Evolutionary conservation across 2,329 filamentous ascomycete species (phyloP), one percentile per base, ranked within the genome.

Genomic region (Escovopsis sp.): DNA sequence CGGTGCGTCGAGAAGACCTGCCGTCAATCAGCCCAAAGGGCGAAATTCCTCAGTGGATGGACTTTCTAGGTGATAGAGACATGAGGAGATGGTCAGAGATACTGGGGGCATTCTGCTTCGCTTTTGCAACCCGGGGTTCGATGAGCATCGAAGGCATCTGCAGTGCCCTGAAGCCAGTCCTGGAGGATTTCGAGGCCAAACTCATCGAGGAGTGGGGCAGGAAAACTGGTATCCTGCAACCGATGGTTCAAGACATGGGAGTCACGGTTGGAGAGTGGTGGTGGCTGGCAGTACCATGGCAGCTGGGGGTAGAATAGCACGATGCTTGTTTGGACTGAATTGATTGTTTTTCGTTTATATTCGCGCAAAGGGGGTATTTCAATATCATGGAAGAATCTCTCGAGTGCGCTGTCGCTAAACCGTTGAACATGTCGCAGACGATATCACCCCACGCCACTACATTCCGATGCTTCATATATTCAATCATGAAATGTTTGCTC

Each of bases 1-100:
- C 56, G 12, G 58, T 64, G 7, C 50, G 49, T 6, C 42, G 47
- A 2, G 53, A 57, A 26, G 64, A 64, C 1, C 61, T 75, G 1
- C 72, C 72, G 0, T 54, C 53, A 0, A 46, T 55, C 12, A 65
- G 68, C 1, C 59, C 63, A 2, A 53, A 52, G 4, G 65, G 67
- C 10, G 70, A 74, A 36, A 63, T 85, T 4, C 83, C 83, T 0
- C 70, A 85, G 41, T 88, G 83, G 83, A 72, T 76, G 41, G 79
- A 82, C 55, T 77, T 87, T 46, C 75, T 81, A 46, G 77, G 74
- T 7, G 63, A 70, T 6, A 52, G 73, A 1, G 70, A 84, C 46
- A 57, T 57, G n/a, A 59, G 64, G 0, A 69, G 77, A 43, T 87
- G 83, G 80, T 69, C 72, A 42, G 71, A 76, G 48, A 67, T 81